phyloP scores from a whole-genome alignment of 2,329 filamentous ascomycete species.

The Albophoma yamanashiensis region DNA sequence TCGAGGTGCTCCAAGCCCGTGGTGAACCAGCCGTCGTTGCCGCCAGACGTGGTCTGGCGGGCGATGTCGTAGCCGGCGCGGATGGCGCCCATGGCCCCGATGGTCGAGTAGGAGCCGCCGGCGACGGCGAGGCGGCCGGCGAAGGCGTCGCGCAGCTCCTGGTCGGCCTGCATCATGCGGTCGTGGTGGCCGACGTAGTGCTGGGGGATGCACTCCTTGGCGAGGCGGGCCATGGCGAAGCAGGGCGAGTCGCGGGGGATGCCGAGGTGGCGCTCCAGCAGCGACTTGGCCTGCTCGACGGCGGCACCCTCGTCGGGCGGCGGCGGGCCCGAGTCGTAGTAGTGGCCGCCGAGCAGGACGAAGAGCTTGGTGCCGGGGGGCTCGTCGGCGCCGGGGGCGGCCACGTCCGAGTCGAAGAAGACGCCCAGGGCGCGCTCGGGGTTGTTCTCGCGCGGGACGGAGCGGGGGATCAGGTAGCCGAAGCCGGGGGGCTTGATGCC shows the following conservation, averaged over 20 bases:
- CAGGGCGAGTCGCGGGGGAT: constrained; percentile 51
- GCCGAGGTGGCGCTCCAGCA: constrained; percentile 64
- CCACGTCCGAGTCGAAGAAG: constrained; percentile 71
- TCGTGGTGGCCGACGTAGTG: constrained; percentile 69
- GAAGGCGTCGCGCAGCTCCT: constrained; percentile 44
- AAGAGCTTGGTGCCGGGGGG: constrained; percentile 72
- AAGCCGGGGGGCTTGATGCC: constrained; percentile 61
- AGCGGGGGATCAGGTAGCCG: constrained; percentile 82
- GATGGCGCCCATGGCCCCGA: constrained; percentile 41
- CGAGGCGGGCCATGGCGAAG: constrained; percentile 47
- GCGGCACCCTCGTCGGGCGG: constrained; percentile 54
- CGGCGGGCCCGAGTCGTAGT: constrained; percentile 47
- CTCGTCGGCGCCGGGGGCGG: constrained; percentile 33
- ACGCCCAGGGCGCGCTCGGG: constrained; percentile 80
- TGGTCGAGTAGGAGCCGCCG: constrained; percentile 40
- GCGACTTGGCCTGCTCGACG: constrained; percentile 54
- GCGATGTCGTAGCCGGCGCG: constrained; percentile 29
- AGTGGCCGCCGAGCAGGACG: constrained; percentile 90
- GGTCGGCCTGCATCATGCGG: constrained; percentile 46
- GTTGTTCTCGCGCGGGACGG: constrained; percentile 59
- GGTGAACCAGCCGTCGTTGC: constrained; percentile 8
- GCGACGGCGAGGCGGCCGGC: constrained; percentile 53
- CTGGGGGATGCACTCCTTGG: constrained; percentile 75
- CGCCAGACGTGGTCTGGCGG: constrained; percentile 6
- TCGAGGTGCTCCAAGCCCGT: constrained; percentile 20